phyloP scores from a whole-genome alignment of 2,329 filamentous ascomycete species.

The Colletotrichum phormii region DNA sequence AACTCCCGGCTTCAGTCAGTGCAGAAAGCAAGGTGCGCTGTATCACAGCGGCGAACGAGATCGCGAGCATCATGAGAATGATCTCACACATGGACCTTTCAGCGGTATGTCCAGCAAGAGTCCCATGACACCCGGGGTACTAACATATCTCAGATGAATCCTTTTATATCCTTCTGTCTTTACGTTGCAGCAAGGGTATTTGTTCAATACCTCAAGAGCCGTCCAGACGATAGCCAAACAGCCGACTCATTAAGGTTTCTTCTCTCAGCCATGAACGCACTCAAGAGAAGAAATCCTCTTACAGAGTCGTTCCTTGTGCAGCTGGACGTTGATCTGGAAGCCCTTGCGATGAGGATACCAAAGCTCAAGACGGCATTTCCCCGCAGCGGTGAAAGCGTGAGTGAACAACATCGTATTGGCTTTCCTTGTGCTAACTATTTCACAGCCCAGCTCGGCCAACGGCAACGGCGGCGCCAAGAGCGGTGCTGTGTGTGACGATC shows the following conservation, averaged over 20 bases:
- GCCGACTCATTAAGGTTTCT: slow-evolving; percentile 89
- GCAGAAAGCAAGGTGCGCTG: slow-evolving; percentile 93
- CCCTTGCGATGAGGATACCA: slow-evolving; percentile 71
- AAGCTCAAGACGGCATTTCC: slow-evolving; percentile 67
- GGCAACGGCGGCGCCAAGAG: slow-evolving; percentile 33
- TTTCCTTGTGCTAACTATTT: slow-evolving; percentile 9
- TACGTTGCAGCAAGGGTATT: slow-evolving; percentile 97
- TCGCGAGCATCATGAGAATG: slow-evolving; percentile 94
- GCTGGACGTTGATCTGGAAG: slow-evolving; percentile 90
- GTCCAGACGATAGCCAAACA: slow-evolving; percentile 85
- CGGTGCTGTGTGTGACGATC: slow-evolving; percentile 47
- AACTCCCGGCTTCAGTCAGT: slow-evolving; percentile 79
- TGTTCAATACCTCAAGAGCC: slow-evolving; percentile 94
- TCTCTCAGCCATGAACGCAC: slow-evolving; percentile 87
- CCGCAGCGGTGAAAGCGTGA: slow-evolving; percentile 63
- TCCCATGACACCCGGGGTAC: slow-evolving; percentile 1
- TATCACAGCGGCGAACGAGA: slow-evolving; percentile 92
- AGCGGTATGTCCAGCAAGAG: slow-evolving; percentile 66
- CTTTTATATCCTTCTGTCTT: slow-evolving; percentile 93
- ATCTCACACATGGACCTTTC: slow-evolving; percentile 90
- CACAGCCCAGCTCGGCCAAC: slow-evolving; percentile 44
- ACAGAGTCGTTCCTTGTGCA: slow-evolving; percentile 96
- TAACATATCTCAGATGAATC: slow-evolving; percentile 78
- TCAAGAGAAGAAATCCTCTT: slow-evolving; percentile 89
- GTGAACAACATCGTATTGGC: slow-evolving; percentile 42